Evolutionary conservation across 1,139 yeast species (phyloP).

Genomic region (Protomyces lactucae-debilis): DNA sequence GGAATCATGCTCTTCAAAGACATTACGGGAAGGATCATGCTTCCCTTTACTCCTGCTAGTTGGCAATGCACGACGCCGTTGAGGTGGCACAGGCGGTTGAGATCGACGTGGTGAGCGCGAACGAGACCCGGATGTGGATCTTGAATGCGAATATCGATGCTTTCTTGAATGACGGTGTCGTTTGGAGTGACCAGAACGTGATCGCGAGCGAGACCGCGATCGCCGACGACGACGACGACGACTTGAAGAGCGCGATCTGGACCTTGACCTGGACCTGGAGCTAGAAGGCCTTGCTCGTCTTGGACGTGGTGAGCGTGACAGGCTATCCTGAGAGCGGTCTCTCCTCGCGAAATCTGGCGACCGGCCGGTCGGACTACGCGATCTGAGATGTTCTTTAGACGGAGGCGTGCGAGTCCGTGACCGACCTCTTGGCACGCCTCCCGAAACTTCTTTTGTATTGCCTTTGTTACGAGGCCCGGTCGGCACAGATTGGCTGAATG

Average conservation of each 20-base stretch:
- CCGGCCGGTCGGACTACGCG: too few relatives aligned
- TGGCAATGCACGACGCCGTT: not conserved
- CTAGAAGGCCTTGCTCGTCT: not conserved
- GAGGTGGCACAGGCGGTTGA: not conserved
- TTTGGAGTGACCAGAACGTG: not conserved
- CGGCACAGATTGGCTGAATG: not conserved
- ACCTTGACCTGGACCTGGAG: not conserved
- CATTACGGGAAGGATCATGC: not conserved
- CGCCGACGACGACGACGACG: not conserved
- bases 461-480: not conserved
- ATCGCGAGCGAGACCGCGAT: not conserved
- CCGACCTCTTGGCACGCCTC: not conserved
- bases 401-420: not conserved
- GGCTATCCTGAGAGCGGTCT: too few relatives aligned
- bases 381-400: not conserved
- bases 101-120: not conserved
- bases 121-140: not conserved
- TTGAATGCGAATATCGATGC: too few relatives aligned
- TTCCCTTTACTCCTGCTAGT: not conserved
- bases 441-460: not conserved
- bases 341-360: too few relatives aligned
- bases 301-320: not conserved
- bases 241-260: not conserved
- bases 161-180: too few relatives aligned
- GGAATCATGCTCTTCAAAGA: not conserved